Conservation (phyloP, 108 stramenopile species). For the Fragilaria radians region DNA sequence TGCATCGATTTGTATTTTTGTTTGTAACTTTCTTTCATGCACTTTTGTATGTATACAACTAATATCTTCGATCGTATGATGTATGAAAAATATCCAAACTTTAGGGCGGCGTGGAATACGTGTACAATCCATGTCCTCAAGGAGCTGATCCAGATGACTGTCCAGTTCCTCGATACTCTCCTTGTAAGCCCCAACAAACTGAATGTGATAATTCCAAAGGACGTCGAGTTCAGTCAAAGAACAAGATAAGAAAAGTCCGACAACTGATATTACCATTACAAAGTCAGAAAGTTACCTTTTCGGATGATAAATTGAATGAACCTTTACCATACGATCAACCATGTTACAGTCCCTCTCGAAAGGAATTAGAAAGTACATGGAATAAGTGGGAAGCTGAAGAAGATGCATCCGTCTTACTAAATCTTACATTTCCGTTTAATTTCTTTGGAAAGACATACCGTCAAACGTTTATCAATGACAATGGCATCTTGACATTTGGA, state of each 20-base stretch:
- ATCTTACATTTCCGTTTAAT: not conserved
- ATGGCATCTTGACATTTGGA: not conserved
- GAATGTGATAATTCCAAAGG: not conserved
- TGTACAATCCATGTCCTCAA: not conserved
- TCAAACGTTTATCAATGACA: not conserved
- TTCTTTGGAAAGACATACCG: not conserved
- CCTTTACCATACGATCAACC: not conserved
- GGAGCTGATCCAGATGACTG: not conserved
- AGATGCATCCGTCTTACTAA: not conserved
- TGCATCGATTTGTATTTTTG: too few species aligned
- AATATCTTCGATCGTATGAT: too few species aligned
- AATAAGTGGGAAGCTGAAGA: not conserved
- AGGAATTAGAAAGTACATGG: not conserved
- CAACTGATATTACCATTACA: too few species aligned
- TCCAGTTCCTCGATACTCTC: not conserved
- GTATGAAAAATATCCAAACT: too few species aligned
- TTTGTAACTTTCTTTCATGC: too few species aligned
- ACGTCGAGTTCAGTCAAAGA: too few species aligned
- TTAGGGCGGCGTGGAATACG: slow-evolving; percentile 1
- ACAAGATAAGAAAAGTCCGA: too few species aligned
- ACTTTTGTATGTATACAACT: too few species aligned
- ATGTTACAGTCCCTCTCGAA: not conserved
- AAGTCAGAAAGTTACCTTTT: too few species aligned
- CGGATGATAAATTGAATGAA: too few species aligned
- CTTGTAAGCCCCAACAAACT: not conserved